phyloP scores from a whole-genome alignment of 2,329 filamentous ascomycete genomes.

The Penicillium sp. region DNA sequence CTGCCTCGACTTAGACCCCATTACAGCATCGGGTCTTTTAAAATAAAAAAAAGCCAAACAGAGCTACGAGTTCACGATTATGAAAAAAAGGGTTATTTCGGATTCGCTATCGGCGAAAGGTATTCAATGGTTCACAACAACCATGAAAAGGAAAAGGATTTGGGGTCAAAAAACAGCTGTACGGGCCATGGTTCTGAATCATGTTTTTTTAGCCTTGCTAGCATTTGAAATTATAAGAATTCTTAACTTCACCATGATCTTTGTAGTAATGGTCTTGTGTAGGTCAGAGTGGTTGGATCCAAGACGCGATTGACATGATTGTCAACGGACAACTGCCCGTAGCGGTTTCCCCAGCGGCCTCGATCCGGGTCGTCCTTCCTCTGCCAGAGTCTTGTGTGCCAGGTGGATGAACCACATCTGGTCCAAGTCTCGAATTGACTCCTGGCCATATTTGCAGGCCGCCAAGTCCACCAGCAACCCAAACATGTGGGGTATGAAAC shows the following conservation, averaged over 20 bases:
- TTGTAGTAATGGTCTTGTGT: neutral
- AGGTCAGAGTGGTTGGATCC: neutral
- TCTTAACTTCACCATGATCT: neutral
- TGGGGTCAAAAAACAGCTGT: neutral
- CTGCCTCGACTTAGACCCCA: constrained; percentile 10
- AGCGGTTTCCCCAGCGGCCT: neutral
- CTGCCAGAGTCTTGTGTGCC: neutral
- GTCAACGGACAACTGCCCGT: neutral
- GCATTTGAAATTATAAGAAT: constrained; percentile 17
- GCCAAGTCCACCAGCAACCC: neutral
- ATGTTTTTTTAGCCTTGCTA: constrained; percentile 12
- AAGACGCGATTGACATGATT: neutral
- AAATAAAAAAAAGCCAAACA: constrained; percentile 2
- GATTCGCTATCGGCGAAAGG: constrained; percentile 16
- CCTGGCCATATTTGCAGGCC: neutral
- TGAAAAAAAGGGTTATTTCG: constrained; percentile 20
- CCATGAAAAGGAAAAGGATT: constrained; percentile 15
- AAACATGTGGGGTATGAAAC: neutral
- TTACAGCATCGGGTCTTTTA: neutral
- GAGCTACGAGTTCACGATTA: constrained; percentile 30
- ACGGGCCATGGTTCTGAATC: constrained; percentile 9
- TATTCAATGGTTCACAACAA: constrained; percentile 16
- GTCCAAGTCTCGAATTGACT: neutral
- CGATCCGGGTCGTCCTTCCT: neutral
- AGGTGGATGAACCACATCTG: neutral